Percentiles rank a stretch among this genome's conserved stretches.
phyloP scores from a whole-genome alignment of 2,329 filamentous ascomycete species.

The Leptographium radiaticola region DNA sequence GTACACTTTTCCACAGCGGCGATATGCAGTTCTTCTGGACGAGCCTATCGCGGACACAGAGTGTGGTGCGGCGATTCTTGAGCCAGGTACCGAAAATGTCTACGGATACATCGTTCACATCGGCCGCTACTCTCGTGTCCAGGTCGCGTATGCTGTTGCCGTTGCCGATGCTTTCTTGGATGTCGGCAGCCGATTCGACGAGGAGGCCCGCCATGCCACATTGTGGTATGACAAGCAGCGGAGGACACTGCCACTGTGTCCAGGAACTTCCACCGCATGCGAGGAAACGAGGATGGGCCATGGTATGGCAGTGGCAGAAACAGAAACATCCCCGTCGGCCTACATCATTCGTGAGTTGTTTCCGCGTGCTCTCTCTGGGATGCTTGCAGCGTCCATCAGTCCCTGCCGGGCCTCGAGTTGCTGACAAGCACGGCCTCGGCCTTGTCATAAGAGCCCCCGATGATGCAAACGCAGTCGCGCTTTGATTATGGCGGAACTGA shows the following conservation, averaged over 20 bases:
- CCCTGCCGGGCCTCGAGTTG: neutral
- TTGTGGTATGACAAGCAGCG: conserved; percentile 2
- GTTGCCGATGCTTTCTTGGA: neutral
- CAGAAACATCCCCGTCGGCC: neutral
- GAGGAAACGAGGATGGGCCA: neutral
- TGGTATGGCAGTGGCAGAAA: neutral
- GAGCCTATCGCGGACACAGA: neutral
- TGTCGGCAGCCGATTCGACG: conserved; percentile 2
- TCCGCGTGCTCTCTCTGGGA: neutral
- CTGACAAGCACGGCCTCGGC: neutral
- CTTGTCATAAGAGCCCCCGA: neutral
- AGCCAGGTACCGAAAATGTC: neutral
- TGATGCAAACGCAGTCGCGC: neutral
- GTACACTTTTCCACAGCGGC: neutral
- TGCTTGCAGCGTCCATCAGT: too few relatives aligned
- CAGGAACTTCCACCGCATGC: too few relatives aligned
- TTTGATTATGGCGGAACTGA: neutral
- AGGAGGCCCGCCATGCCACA: conserved; percentile 1
- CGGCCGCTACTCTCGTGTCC: neutral
- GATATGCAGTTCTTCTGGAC: conserved; percentile 1
- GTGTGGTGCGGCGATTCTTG: neutral
- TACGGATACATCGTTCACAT: conserved; percentile 2
- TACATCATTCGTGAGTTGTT: neutral
- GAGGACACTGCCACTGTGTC: neutral
- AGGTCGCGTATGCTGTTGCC: conserved; percentile 1